Base-by-base conservation (phyloP, 2,329 filamentous ascomycete species). In the Neodidymelliopsis sp. region DNA sequence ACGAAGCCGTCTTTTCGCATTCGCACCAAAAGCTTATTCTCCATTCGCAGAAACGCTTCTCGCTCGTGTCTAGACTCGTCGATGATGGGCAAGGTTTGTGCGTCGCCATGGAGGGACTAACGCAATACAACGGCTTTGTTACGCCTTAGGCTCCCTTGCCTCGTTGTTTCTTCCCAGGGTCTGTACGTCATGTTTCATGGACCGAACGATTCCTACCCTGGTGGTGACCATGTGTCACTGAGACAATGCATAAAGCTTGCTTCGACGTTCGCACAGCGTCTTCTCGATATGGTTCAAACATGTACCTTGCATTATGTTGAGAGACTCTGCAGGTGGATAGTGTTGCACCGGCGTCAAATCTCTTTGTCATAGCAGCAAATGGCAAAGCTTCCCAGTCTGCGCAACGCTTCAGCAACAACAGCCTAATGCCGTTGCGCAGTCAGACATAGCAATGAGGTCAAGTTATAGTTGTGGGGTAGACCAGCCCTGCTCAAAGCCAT, bases 191-290 rank as follows among this genome's bases (percentile, higher is more conserved):
- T 49, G 46, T 51, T 46, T 46, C 54, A 43, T n/a, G 6, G 20
- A 40, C 24, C 11, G 33, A 38, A 28, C 33, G 31, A 9, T 10
- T 16, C 23, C 18, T 11, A 28, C 33, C 38, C 28, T 28, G 22
- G 33, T 48, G 47, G 24, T 40, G 15, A 5, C 52, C 52, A 49
- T 53, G 52, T 58, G 49, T 35, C 9, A 56, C 52, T 43, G 41
- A 50, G 49, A 50, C 52, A 48, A 38, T 33, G 36, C 35, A 27
- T 15, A 36, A 50, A 50, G 47, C 40, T 40, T 40, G 20, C 35
- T 36, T 40, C 11, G 47, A 50, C 47, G 35, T 50, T 40, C 15
- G 36, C 30, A 56, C 53, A 28, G 34, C 41, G 33, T 46, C 33
- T 15, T 15, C 18, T 15, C 18, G 19, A 29, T 40, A 34, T 31